Conservation (phyloP, 73 alveolate genomes). For the Paramecium sonneborni region DNA sequence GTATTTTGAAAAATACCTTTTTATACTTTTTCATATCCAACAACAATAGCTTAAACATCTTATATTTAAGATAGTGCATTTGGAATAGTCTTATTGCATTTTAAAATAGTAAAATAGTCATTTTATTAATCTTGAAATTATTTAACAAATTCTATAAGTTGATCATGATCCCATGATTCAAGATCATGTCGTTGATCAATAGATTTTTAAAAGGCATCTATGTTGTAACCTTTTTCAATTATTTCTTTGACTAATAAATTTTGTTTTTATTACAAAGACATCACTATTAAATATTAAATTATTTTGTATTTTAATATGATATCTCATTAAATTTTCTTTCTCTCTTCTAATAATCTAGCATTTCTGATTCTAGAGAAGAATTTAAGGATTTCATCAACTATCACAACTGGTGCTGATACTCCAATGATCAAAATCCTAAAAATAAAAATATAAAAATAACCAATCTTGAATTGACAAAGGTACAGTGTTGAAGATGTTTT, state of each 20-base stretch:
- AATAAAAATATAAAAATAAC: constrained; percentile 8
- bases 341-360: constrained; percentile 60
- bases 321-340: constrained; percentile 57
- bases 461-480: constrained; percentile 85
- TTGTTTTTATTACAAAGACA: neutral
- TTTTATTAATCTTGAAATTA: neutral
- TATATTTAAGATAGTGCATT: neutral
- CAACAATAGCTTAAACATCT: neutral
- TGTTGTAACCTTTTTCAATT: neutral
- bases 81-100: neutral
- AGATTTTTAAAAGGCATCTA: neutral
- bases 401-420: constrained; percentile 86
- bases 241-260: constrained; percentile 3
- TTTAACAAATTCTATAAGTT: neutral
- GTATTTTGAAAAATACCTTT: neutral
- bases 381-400: constrained; percentile 89
- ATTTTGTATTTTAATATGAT: neutral
- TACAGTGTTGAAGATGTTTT: constrained; percentile 84
- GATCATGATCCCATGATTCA: constrained; percentile 23
- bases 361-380: constrained; percentile 79
- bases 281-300: neutral
- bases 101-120: neutral
- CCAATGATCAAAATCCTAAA: constrained; percentile 76
- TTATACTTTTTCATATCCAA: neutral
- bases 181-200: neutral